phyloP scores from a whole-genome alignment of 2,329 filamentous ascomycete species.

The Beauveria sp. region DNA sequence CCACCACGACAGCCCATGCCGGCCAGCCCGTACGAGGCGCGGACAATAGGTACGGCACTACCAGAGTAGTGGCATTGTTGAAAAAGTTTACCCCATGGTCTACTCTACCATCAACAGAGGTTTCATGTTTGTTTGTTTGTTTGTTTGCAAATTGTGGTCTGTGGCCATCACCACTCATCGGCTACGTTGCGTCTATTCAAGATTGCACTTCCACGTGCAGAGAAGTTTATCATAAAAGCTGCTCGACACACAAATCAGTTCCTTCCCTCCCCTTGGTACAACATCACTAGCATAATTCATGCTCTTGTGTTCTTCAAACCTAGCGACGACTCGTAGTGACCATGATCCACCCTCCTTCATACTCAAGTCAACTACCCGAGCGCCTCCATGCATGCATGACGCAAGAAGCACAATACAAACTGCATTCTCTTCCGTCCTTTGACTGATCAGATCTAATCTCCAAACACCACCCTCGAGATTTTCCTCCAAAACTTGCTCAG shows the following conservation, averaged over 20 bases:
- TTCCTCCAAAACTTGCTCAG: slow-evolving; percentile 51
- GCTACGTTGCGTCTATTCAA: not conserved
- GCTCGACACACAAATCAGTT: slow-evolving; percentile 53
- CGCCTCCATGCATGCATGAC: slow-evolving; percentile 90
- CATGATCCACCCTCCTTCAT: slow-evolving; percentile 37
- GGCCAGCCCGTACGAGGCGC: not conserved
- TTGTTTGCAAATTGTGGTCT: not conserved
- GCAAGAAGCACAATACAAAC: slow-evolving; percentile 53
- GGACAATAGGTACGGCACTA: not conserved
- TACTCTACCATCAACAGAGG: too few species aligned
- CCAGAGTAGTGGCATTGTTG: not conserved
- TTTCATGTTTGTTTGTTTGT: too few species aligned
- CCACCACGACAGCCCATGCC: not conserved
- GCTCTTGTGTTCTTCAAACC: slow-evolving; percentile 79
- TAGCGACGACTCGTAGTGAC: slow-evolving; percentile 56
- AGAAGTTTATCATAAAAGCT: slow-evolving; percentile 70
- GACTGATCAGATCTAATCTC: slow-evolving; percentile 60
- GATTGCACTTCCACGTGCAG: slow-evolving; percentile 52
- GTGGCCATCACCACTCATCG: not conserved
- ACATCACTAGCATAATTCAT: slow-evolving; percentile 92
- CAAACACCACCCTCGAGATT: slow-evolving; percentile 79
- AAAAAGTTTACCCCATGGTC: not conserved
- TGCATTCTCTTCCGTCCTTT: slow-evolving; percentile 18
- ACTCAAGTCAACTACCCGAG: slow-evolving; percentile 51
- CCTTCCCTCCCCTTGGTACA: slow-evolving; percentile 30